Percentiles rank a stretch among this genome's conserved stretches.
Evolutionary conservation across 2,329 filamentous ascomycete species (phyloP).

Genomic region (Colletotrichum sp.): DNA sequence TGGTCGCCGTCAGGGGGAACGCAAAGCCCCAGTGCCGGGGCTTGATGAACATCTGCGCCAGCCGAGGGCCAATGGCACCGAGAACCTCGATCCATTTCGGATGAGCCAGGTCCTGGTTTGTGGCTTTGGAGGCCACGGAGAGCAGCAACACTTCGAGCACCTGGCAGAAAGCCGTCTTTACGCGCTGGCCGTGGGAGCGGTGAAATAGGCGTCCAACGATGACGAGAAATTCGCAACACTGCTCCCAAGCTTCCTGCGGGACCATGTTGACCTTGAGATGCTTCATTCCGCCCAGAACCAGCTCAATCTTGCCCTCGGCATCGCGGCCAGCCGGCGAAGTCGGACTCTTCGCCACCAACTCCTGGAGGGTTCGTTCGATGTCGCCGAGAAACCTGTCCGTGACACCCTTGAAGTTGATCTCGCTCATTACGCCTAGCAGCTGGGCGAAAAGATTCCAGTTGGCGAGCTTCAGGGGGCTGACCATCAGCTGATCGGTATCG

Average conservation of each 20-base stretch:
- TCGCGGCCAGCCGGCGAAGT: conserved; percentile 63
- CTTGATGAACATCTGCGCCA: conserved; percentile 87
- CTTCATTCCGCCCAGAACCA: conserved; percentile 91
- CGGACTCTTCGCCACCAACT: conserved; percentile 74
- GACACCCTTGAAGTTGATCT: conserved; percentile 86
- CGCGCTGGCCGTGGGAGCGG: conserved; percentile 82
- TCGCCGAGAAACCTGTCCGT: conserved; percentile 82
- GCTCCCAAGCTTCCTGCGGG: conserved; percentile 78
- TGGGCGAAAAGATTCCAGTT: conserved; percentile 97
- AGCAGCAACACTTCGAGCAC: conserved; percentile 86
- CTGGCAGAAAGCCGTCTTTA: conserved; percentile 95
- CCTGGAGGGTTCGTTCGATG: conserved; percentile 78
- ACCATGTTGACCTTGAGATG: conserved; percentile 80
- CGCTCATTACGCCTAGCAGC: conserved; percentile 94
- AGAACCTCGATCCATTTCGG: conserved; percentile 89
- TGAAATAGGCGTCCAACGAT: conserved; percentile 82
- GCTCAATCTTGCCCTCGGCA: conserved; percentile 80
- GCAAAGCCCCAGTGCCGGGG: conserved; percentile 90
- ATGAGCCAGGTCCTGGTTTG: conserved; percentile 75
- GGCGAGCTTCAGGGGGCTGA: conserved; percentile 83
- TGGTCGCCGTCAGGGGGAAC: conserved; percentile 85
- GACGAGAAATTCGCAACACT: conserved; percentile 88
- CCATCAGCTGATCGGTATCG: conserved; percentile 79
- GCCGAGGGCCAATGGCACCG: conserved; percentile 75
- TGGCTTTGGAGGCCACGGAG: conserved; percentile 83